These are phyloP conservation scores for Trichoderma gracile DNA, from an alignment of 2,329 filamentous ascomycete species.

Conservation along the genomic window DNA sequence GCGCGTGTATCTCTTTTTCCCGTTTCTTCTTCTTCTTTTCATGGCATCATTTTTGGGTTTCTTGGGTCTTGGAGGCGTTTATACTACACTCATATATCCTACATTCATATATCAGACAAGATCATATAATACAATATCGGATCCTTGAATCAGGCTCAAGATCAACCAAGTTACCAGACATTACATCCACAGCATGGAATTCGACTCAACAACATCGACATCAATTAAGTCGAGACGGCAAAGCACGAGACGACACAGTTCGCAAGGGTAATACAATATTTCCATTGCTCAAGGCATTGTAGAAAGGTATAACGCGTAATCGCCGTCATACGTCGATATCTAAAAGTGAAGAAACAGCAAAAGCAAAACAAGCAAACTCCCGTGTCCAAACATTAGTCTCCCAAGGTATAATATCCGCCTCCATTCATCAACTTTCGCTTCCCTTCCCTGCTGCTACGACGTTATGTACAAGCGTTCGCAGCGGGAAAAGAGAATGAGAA, in stretches of 20 bases:
- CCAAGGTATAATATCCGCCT: slow-evolving; percentile 16
- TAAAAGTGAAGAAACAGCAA: neutral
- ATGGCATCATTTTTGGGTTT: too few species aligned
- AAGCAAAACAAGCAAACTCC: slow-evolving; percentile 11
- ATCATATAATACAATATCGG: neutral
- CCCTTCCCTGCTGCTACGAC: slow-evolving; percentile 1
- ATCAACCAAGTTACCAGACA: too few species aligned
- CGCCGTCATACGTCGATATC: slow-evolving; percentile 8
- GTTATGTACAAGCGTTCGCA: slow-evolving; percentile 17
- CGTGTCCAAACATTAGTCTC: slow-evolving; percentile 7
- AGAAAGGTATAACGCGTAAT: slow-evolving; percentile 7
- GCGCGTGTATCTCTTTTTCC: too few species aligned
- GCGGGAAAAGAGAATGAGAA: neutral
- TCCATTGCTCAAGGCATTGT: slow-evolving; percentile 16
- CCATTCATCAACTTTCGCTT: neutral
- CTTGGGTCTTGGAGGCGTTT: neutral
- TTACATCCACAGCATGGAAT: too few species aligned
- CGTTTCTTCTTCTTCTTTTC: too few species aligned
- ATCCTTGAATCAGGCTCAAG: neutral
- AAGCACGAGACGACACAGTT: neutral
- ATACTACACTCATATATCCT: neutral
- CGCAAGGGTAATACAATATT: neutral
- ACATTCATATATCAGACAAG: neutral
- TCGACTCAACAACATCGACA: too few species aligned
- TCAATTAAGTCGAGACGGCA: neutral